Evolutionary conservation across 2,329 filamentous ascomycete genomes (phyloP).

Genomic region (Podosphaera aphanis): DNA sequence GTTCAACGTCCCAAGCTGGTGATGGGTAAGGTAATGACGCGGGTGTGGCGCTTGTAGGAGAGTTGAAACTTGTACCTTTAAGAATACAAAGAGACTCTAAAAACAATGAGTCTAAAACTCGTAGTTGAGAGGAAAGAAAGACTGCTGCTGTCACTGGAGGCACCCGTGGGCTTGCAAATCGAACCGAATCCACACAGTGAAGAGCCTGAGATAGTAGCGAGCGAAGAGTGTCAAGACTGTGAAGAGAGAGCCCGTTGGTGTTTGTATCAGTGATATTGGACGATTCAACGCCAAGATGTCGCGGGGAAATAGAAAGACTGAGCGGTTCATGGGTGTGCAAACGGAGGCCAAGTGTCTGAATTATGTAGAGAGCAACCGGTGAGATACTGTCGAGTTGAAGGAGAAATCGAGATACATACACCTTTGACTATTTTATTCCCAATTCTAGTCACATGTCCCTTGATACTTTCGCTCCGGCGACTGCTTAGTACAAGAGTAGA

Average conservation of each 20-base stretch:
- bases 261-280: not conserved
- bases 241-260: conserved; percentile 30
- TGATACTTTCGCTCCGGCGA: conserved; percentile 66
- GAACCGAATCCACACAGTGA: conserved; percentile 57
- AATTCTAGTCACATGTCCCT: conserved; percentile 75
- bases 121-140: conserved; percentile 31
- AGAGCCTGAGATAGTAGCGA: conserved; percentile 63
- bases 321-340: conserved; percentile 38
- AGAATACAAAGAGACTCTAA: conserved; percentile 27
- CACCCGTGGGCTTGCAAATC: conserved; percentile 44
- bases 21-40: conserved; percentile 1
- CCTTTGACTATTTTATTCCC: conserved; percentile 84
- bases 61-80: conserved; percentile 24
- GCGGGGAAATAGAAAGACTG: conserved; percentile 16
- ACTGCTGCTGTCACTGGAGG: conserved; percentile 15
- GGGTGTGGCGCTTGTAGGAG: not conserved
- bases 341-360: conserved; percentile 51
- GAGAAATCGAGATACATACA: conserved; percentile 25
- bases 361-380: not conserved
- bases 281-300: not conserved
- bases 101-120: conserved; percentile 30
- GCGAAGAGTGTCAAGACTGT: conserved; percentile 47
- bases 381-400: not conserved
- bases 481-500: conserved; percentile 80
- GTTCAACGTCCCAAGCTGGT: conserved; percentile 1